Evolutionary conservation across 164 flowering plant genomes (phyloP).

Genomic region (Nymphaea thermarum): DNA sequence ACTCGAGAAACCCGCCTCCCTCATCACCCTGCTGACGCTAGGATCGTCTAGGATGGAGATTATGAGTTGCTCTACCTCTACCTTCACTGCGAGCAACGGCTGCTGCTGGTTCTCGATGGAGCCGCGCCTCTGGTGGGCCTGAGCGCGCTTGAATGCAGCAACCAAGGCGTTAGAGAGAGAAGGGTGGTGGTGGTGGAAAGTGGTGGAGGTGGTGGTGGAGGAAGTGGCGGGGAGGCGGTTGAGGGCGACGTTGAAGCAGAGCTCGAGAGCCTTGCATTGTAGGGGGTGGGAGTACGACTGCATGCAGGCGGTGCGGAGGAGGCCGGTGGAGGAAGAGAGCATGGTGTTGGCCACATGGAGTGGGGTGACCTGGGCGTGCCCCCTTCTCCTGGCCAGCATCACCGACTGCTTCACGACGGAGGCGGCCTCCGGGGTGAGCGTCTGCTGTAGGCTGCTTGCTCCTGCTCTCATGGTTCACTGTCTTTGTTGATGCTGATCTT

Average conservation of each 20-base stretch:
- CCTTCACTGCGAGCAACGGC: constrained; percentile 72
- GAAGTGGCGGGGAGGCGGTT: constrained; percentile 85
- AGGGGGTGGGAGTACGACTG: constrained; percentile 91
- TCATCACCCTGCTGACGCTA: constrained; percentile 96
- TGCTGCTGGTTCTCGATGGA: constrained; percentile 83
- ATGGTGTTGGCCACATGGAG: constrained; percentile 93
- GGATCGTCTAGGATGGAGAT: constrained; percentile 93
- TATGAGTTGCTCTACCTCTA: constrained; percentile 84
- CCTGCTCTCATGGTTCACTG: constrained; percentile 64
- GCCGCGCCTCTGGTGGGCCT: constrained; percentile 95
- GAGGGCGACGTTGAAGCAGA: constrained; percentile 96
- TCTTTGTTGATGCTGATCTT: background rate
- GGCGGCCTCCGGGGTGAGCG: constrained; percentile 77
- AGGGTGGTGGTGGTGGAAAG: constrained; percentile 42
- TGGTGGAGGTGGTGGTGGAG: constrained; percentile 19
- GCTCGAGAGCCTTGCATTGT: constrained; percentile 88
- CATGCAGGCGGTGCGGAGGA: constrained; percentile 73
- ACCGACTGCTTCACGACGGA: constrained; percentile 69
- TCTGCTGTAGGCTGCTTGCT: constrained; percentile 73
- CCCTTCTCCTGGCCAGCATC: constrained; percentile 60
- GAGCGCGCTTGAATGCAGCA: constrained; percentile 96
- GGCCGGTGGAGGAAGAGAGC: constrained; percentile 61
- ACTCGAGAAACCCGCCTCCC: constrained; percentile 94
- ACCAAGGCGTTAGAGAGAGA: constrained; percentile 87
- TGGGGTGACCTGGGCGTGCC: constrained; percentile 95